These are phyloP conservation scores for Malassezia dermatis DNA, from an alignment of 1,284 basidiomycete genomes.

Conservation along the genomic window DNA sequence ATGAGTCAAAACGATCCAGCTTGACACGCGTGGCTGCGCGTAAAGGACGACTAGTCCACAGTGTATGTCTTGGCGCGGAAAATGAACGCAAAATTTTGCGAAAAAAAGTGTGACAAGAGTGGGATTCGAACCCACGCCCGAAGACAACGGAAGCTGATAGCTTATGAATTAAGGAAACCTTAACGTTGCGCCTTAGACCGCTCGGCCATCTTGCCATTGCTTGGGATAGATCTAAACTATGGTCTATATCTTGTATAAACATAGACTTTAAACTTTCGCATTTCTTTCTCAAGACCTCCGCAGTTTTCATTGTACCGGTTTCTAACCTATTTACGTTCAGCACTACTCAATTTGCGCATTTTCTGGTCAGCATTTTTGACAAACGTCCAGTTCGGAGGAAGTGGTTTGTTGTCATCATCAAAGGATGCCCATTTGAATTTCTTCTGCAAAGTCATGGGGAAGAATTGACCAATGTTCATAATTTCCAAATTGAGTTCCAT, in stretches of 20 bases:
- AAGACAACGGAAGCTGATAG: slow-evolving; percentile 21
- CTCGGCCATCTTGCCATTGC: slow-evolving; percentile 18
- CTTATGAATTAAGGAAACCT: slow-evolving; percentile 20
- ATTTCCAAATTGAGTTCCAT: slow-evolving; percentile 41
- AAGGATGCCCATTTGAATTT: slow-evolving; percentile 45
- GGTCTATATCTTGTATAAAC: neutral
- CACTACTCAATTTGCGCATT: slow-evolving; percentile 35
- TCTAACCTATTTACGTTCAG: slow-evolving; percentile 18
- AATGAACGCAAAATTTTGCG: neutral
- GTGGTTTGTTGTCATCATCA: slow-evolving; percentile 29
- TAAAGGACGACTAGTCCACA: too few relatives aligned
- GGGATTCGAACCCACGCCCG: slow-evolving; percentile 33
- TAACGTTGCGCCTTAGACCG: slow-evolving; percentile 22
- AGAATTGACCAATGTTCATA: slow-evolving; percentile 40
- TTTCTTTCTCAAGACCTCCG: too few relatives aligned
- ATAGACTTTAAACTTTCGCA: too few relatives aligned
- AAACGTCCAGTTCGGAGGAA: slow-evolving; percentile 34
- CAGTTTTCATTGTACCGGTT: too few relatives aligned
- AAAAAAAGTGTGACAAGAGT: slow-evolving; percentile 28
- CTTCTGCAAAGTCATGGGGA: slow-evolving; percentile 45
- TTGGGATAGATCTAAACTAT: neutral
- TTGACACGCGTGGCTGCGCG: too few relatives aligned
- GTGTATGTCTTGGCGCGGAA: too few relatives aligned
- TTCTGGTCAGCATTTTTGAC: slow-evolving; percentile 37
- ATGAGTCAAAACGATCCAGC: too few relatives aligned